Evolutionary conservation across 139 green algal genomes (phyloP), one percentile per base, ranked within the genome.

Genomic region (Monoraphidium neglectum): DNA sequence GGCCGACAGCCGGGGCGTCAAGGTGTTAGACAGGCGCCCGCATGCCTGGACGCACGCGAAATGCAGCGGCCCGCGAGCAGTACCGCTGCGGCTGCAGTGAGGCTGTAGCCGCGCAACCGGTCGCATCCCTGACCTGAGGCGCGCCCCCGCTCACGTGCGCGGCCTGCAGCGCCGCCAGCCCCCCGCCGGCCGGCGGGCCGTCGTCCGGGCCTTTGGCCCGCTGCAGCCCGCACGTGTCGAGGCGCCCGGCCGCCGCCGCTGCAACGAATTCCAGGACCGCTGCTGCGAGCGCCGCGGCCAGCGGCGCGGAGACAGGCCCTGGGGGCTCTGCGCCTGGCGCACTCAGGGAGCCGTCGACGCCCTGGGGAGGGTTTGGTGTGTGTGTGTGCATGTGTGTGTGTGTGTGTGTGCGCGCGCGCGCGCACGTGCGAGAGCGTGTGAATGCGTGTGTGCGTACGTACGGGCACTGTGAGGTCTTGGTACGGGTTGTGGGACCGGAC

Each of bases 161-260:
- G 0, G 36, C 68, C 68, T 53, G 66, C 40, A 61, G 28, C 32
- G 37, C 37, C 36, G 62, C 37, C 62, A 53, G 62, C 36, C 32
- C 12, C 32, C 30, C 36, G 10, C 35, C 35, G 2, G 1, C 35
- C 33, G n/a, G 36, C 15, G 66, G 47, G 13, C 35, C 56, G 21
- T 70, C 33, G 1, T 51, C 77, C 24, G 62, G 21, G 35, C 68
- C 60, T 16, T 71, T 76, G 1, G 35, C 64, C 47, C 36, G 67
- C 49, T 57, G 56, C 56, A 84, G 56, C 43, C 71, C 71, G 72
- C 78, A 84, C 2, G n/a, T 21, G 36, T 51, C 59, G 57, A 84
- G 47, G 1, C 74, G 76, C 57, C 53, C 33, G 2, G n/a, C 28
- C 1, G n/a, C 24, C 3, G 54, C 8, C 1, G 72, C 46, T 18